phyloP scores from a whole-genome alignment of 108 stramenopile species.

The Chaetoceros tenuissimus region DNA sequence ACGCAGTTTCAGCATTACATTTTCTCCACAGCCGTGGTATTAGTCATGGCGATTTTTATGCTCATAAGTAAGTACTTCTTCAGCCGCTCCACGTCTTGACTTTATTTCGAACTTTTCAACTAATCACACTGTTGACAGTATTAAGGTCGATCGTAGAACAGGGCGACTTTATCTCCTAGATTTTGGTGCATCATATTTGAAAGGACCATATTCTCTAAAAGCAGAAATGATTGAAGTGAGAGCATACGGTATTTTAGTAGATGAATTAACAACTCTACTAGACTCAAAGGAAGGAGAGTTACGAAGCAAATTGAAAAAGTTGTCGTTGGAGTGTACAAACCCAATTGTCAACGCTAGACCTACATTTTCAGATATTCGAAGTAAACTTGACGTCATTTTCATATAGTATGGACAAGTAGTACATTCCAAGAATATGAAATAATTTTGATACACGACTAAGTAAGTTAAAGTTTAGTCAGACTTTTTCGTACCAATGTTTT shows the following conservation, averaged over 20 bases:
- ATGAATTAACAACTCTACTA: not conserved
- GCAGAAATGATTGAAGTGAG: conserved; percentile 1
- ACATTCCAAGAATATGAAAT: no score
- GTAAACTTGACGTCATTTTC: no score
- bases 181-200: conserved; percentile 8
- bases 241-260: not conserved
- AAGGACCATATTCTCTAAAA: not conserved
- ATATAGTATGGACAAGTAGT: no score
- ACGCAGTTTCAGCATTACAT: not conserved
- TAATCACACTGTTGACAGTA: no score
- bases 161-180: conserved; percentile 3
- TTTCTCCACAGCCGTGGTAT: conserved; percentile 4
- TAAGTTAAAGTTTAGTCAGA: not conserved
- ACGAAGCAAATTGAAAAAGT: not conserved
- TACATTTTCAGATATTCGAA: no score
- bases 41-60: conserved; percentile 5
- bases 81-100: no score
- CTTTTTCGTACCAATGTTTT: not conserved
- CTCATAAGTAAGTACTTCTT: no score
- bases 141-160: conserved; percentile 1
- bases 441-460: no score
- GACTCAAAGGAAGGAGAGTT: not conserved
- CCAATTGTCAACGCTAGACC: not conserved
- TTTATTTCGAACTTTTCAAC: no score
- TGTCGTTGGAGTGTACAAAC: not conserved